Evolutionary conservation across 2,329 filamentous ascomycete species (phyloP), one percentile per base, ranked within the genome.

Genomic region (Aspergillus niger): DNA sequence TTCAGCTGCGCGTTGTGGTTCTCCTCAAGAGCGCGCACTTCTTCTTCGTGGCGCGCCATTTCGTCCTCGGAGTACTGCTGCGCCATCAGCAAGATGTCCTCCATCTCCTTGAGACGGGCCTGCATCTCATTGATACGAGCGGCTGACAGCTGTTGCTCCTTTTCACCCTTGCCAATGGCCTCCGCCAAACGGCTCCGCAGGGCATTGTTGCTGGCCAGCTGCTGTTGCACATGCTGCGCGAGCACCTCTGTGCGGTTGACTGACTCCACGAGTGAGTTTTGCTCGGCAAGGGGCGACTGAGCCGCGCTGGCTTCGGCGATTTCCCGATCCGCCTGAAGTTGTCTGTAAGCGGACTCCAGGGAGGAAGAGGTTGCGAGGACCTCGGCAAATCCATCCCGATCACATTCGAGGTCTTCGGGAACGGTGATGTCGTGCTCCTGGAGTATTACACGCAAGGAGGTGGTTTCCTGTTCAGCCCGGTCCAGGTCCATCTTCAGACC

Each of bases 401-500:
- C 70, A 58, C 81, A 82, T 54, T 79, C 81, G 59, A 84, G 77
- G 15, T 84, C 83, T 49, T 87, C 87, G 0, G 89, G 88, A 24
- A 91, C 87, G 43, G 88, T 81, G 58, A 93, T 92, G 70, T 97
- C 92, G 67, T 93, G 90, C 74, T 96, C 91, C 62, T 88, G 82
- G 20, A 98, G 83, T 26, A 98, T 81, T 32, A 82, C 85, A 47
- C 91, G 88, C 43, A 99, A 83, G n/a, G 91, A 91, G 43, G 86
- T 82, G 30, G 96, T 96, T 78, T 99, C 95, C 74, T 95, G 91
- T 76, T 97, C 92, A 26, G 95, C 93, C 63, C 93, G 91, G 76
- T 98, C 95, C 44, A 99, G 86, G 72, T 98, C 94, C 90, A 97
- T 97, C 80, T 97, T 96, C 59, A 98, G 80, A 58, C 93, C 92